Percentiles rank a stretch among this genome's conserved stretches.
Evolutionary conservation across 2,329 filamentous ascomycete genomes (phyloP).

Genomic region (Neofusicoccum kwambonambiense): DNA sequence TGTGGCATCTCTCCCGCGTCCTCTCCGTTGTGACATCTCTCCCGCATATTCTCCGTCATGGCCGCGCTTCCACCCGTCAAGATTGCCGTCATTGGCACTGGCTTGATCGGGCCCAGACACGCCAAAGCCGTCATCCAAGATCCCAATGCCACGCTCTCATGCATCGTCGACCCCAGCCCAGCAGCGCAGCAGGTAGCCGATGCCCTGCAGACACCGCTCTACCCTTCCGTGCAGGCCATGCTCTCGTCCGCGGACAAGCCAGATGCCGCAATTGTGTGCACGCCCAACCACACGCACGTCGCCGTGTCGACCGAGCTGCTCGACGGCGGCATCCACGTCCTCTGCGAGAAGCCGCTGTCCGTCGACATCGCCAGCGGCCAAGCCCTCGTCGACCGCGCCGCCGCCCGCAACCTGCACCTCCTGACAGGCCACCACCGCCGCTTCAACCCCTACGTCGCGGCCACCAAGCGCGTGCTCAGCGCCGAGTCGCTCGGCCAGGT

Average conservation of each 20-base stretch:
- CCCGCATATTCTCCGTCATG: slow-evolving; percentile 8
- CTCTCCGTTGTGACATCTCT: neutral
- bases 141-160: slow-evolving; percentile 40
- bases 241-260: slow-evolving; percentile 43
- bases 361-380: slow-evolving; percentile 40
- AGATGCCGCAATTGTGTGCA: slow-evolving; percentile 58
- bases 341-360: slow-evolving; percentile 59
- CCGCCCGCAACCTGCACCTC: slow-evolving; percentile 37
- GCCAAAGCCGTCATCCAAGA: slow-evolving; percentile 45
- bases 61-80: slow-evolving; percentile 26
- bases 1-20: too few relatives aligned
- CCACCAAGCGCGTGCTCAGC: slow-evolving; percentile 47
- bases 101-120: slow-evolving; percentile 53
- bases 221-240: slow-evolving; percentile 44
- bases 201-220: slow-evolving; percentile 40
- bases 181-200: slow-evolving; percentile 36
- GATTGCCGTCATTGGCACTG: slow-evolving; percentile 50
- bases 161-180: slow-evolving; percentile 49
- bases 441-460: slow-evolving; percentile 57
- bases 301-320: slow-evolving; percentile 51
- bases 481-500: slow-evolving; percentile 44
- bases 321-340: slow-evolving; percentile 49
- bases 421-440: slow-evolving; percentile 60
- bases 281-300: slow-evolving; percentile 60
- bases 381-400: slow-evolving; percentile 28